Evolutionary conservation across 257 asterid species (phyloP), one percentile per base, ranked within the genome.

Genomic region (Avicennia marina): DNA sequence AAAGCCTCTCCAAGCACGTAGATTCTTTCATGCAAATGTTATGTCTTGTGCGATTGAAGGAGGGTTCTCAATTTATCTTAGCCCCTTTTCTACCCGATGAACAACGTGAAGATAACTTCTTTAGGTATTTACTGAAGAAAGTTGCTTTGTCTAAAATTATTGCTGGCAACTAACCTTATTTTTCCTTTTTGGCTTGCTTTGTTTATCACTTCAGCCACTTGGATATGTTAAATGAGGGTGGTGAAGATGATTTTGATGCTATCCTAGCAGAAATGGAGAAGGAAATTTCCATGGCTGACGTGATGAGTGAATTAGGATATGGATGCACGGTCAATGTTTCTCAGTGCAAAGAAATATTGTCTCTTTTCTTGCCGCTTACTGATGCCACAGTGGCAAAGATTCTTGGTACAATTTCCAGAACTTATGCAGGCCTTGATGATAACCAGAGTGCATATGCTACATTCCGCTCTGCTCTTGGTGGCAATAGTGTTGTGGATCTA

Each of bases 241-340:
- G 68, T 22, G 87, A 77, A 71, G 96, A 84, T 69, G 95, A 93
- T 81, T 86, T 93, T 70, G 96, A 89, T 75, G 79, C 78, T 69
- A 70, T 93, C 68, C 78, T 93, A 72, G 95, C 87, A 21, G 97
- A 93, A 66, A 82, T 89, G 97, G 96, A 89, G 83, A 86, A 81
- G 73, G 97, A 84, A 81, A 82, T 82, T 80, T 80, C 88, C 80
- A 84, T 93, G 82, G 86, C 96, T 43, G 97, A 84, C 57, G 77
- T 84, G 60, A 79, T 93, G 89, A 80, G 81, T 65, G 99, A 93
- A 72, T 71, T 93, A 66, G 97, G 99, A 64, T 89, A 84, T 75
- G 94, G 94, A 41, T 89, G 97, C 91, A 89, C 96, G 17, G 78
- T 56, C 24, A 77, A 67, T 70, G 76, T 72, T 34, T 56, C 90